Base-by-base conservation (phyloP, 2,329 filamentous ascomycete genomes). In the Cercospora janseana region DNA sequence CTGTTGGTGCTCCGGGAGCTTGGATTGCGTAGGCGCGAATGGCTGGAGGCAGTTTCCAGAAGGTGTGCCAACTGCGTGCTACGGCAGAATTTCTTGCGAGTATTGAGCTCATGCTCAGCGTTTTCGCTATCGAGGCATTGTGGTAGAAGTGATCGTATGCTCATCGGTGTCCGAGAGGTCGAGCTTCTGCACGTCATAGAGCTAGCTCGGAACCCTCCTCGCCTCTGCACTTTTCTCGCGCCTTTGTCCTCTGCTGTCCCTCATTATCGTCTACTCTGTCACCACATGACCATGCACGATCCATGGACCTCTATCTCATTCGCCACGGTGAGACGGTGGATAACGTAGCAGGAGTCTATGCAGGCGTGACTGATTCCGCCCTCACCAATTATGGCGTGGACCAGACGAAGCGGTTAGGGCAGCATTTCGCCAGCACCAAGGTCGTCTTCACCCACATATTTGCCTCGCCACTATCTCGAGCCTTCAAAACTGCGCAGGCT, bases 291-390 rank as follows among this genome's bases (percentile, higher is more conserved):
- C 16, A 37, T 28, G 23, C n/a, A 16, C 44, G 27, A 10, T 26
- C 16, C 15, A 46, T 46, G 44, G 44, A 46, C 10, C 44, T 46
- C 20, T 46, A 46, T 20, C 44, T 46, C 44, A 38, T 46, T 18
- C 44, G 44, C 32, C 44, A 95, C 75, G 90, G 85, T 64, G 90
- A 95, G 73, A 92, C 88, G 12, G 87, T 94, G 58, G 87, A 95
- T 71, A 95, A 95, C 68, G 85, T 93, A 51, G 86, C 49, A 9
- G 80, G 83, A 47, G 71, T 88, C 52, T 91, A 87, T 71, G 90
- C 90, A 60, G 90, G 90, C 52, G 80, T 82, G 44, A 86, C 83
- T 67, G 88, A 95, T 70, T 92, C 89, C 1, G 74, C 81, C 31
- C 75, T 95, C 60, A 95, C 90, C 18, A 84, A 82, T 56, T 88